phyloP scores from a whole-genome alignment of 1,139 yeast genomes.

The Lodderomyces oxycetoniae region DNA sequence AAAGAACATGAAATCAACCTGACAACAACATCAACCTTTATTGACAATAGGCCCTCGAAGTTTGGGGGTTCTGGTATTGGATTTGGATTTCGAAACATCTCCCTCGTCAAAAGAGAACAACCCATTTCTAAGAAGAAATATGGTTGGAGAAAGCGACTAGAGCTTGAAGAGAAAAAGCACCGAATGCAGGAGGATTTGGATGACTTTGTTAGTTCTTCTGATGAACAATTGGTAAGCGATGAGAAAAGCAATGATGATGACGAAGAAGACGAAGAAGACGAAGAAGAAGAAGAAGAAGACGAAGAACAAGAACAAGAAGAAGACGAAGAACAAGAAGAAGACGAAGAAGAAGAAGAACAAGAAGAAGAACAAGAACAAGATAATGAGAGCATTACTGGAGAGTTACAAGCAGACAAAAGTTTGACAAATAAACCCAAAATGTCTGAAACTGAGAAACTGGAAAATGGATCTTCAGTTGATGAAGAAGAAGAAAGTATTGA shows the following conservation, averaged over 20 bases:
- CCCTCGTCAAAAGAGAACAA: constrained; percentile 27
- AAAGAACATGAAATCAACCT: no score
- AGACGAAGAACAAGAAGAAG: constrained; percentile 5
- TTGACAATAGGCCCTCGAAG: constrained; percentile 67
- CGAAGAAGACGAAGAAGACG: constrained; percentile 16
- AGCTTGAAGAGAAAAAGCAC: constrained; percentile 33
- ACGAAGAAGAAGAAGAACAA: constrained; percentile 12
- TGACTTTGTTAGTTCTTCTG: constrained; percentile 30
- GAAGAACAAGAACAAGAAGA: constrained; percentile 16
- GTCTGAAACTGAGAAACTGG: constrained; percentile 19
- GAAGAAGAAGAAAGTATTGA: constrained; percentile 15
- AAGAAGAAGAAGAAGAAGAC: constrained; percentile 7
- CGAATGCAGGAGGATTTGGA: constrained; percentile 33
- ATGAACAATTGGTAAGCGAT: constrained; percentile 18
- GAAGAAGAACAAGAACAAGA: constrained; percentile 30
- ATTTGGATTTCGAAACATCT: constrained; percentile 62
- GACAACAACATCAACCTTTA: constrained; percentile 45
- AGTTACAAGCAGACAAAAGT: neutral
- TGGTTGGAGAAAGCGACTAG: constrained; percentile 40
- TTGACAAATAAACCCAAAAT: neutral
- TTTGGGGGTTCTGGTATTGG: constrained; percentile 60
- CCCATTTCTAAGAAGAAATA: constrained; percentile 33
- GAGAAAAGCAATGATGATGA: constrained; percentile 15
- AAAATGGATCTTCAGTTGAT: constrained; percentile 28
- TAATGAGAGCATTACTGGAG: constrained; percentile 30